phyloP scores from a whole-genome alignment of 768 basidiomycete genomes.

The Lactarius indigo region DNA sequence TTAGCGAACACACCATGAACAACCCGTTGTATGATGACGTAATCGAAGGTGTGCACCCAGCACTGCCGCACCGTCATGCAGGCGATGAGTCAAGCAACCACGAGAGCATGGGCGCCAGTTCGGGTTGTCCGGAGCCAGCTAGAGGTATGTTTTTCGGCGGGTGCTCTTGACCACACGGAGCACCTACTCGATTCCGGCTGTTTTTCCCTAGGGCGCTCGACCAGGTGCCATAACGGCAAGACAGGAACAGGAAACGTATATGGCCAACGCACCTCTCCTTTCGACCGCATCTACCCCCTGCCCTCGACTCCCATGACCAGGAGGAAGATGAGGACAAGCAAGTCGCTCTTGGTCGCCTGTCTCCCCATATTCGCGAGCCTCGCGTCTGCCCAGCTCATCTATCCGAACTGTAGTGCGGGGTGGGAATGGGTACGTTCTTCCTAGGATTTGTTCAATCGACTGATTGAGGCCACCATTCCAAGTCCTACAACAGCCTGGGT shows the following conservation, averaged over 20 bases:
- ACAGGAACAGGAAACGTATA: background rate
- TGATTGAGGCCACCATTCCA: background rate
- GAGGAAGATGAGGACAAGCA: background rate
- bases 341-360: background rate
- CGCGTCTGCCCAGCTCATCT: background rate
- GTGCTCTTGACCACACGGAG: background rate
- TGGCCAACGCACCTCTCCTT: background rate
- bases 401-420: constrained; percentile 13
- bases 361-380: background rate
- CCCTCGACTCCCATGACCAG: background rate
- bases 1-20: background rate
- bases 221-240: background rate
- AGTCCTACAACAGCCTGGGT: constrained; percentile 9
- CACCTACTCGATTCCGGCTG: background rate
- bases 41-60: background rate
- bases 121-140: background rate
- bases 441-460: background rate
- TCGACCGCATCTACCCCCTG: background rate
- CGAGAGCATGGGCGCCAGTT: background rate
- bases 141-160: background rate
- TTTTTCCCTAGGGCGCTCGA: background rate
- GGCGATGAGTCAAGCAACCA: background rate
- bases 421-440: constrained; percentile 8
- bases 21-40: background rate
- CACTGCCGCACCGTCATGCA: background rate